Evolutionary conservation across 306 rosid species (phyloP).

Genomic region (Mucuna pruriens): DNA sequence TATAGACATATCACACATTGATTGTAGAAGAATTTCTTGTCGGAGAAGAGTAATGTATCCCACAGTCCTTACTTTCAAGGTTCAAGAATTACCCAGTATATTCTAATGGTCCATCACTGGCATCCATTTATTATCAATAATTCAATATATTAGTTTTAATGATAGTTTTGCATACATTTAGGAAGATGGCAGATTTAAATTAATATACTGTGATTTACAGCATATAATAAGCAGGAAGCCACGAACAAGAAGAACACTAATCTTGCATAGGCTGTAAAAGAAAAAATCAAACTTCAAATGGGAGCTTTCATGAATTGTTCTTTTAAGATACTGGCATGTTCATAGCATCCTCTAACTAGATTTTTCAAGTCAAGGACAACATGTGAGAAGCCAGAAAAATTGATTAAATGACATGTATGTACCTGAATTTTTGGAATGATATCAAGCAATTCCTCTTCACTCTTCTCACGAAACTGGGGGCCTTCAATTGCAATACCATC

Average conservation of each 20-base stretch:
- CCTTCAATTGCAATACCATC: constrained; percentile 97
- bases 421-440: constrained; percentile 93
- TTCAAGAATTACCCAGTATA: constrained; percentile 24
- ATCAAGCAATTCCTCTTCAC: constrained; percentile 63
- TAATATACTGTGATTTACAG: constrained; percentile 3
- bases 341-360: constrained; percentile 22
- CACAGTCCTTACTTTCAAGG: constrained; percentile 17
- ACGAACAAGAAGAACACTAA: constrained; percentile 4
- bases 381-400: constrained; percentile 16
- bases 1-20: constrained; percentile 26
- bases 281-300: neutral
- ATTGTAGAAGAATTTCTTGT: constrained; percentile 30
- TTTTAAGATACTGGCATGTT: constrained; percentile 4
- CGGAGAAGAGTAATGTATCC: neutral
- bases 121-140: neutral
- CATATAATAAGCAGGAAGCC: neutral
- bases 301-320: neutral
- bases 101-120: constrained; percentile 1
- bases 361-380: constrained; percentile 6
- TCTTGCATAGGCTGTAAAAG: constrained; percentile 32
- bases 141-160: neutral
- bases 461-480: constrained; percentile 84
- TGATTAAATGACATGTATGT: constrained; percentile 18
- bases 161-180: constrained; percentile 19
- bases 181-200: neutral